Conservation (phyloP, 148 eudicot genomes). For the Nepenthes mirabilis region DNA sequence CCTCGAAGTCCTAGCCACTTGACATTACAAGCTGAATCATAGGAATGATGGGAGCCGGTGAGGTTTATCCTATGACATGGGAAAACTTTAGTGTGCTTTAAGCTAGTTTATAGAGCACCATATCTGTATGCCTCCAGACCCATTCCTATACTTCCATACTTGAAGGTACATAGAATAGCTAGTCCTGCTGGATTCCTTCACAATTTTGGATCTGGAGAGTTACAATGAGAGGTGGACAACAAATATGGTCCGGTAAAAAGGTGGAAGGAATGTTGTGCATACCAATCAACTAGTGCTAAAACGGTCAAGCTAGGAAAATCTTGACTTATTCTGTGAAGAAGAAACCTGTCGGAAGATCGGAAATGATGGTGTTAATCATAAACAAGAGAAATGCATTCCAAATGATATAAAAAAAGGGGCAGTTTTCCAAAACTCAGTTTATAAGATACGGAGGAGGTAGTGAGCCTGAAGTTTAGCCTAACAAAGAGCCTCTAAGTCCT, state of each 20-base stretch:
- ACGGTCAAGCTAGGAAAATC: slow-evolving; percentile 72
- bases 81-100: not conserved
- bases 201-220: slow-evolving; percentile 1
- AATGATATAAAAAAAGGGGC: no score
- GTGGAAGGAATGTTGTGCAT: slow-evolving; percentile 6
- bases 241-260: not conserved
- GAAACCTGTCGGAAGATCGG: slow-evolving; percentile 43
- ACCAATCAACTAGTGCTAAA: slow-evolving; percentile 94
- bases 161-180: slow-evolving; percentile 82
- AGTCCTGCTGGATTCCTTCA: slow-evolving; percentile 94
- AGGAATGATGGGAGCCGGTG: not conserved
- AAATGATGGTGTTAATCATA: not conserved
- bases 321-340: slow-evolving; percentile 71
- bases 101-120: slow-evolving; percentile 27
- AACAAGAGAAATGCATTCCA: no score
- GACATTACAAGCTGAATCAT: slow-evolving; percentile 72
- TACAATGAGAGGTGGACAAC: not conserved
- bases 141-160: slow-evolving; percentile 92
- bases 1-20: slow-evolving; percentile 81
- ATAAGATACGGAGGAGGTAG: not conserved
- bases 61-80: not conserved
- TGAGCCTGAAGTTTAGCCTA: not conserved
- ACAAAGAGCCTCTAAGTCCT: not conserved
- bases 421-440: not conserved
- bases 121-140: slow-evolving; percentile 95